Conservation (phyloP, 805 yeast species). For the Ogataea saltuana region DNA sequence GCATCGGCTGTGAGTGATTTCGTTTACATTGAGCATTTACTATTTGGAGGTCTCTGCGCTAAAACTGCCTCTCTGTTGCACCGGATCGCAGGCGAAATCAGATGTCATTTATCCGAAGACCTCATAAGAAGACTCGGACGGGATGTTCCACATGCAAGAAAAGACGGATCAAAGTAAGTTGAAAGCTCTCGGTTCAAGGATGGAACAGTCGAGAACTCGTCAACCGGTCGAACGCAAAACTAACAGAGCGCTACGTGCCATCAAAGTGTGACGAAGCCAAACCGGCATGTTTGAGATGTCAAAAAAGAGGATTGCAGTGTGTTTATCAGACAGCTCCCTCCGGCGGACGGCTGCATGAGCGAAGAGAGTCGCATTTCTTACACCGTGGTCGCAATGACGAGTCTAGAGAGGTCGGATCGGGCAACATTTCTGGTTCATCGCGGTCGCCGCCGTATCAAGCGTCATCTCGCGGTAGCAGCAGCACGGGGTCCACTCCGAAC, state of each 20-base stretch:
- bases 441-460: conserved; percentile 1
- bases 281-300: conserved; percentile 26
- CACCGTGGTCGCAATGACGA: not conserved
- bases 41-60: no score
- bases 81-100: no score
- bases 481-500: conserved; percentile 4
- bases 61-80: no score
- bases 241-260: no score
- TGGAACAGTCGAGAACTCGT: not conserved
- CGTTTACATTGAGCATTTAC: no score
- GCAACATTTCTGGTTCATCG: not conserved
- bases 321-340: conserved; percentile 8
- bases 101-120: conserved; percentile 26
- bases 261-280: conserved; percentile 30
- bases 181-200: not conserved
- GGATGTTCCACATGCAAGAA: conserved; percentile 28
- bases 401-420: not conserved
- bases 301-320: conserved; percentile 24
- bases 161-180: conserved; percentile 28
- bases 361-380: not conserved
- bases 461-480: conserved; percentile 3
- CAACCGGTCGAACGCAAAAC: not conserved
- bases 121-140: conserved; percentile 29
- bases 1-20: no score
- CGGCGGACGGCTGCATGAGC: not conserved